Conservation (phyloP, 176 grass and related monocot species). For the Avena insularis region DNA sequence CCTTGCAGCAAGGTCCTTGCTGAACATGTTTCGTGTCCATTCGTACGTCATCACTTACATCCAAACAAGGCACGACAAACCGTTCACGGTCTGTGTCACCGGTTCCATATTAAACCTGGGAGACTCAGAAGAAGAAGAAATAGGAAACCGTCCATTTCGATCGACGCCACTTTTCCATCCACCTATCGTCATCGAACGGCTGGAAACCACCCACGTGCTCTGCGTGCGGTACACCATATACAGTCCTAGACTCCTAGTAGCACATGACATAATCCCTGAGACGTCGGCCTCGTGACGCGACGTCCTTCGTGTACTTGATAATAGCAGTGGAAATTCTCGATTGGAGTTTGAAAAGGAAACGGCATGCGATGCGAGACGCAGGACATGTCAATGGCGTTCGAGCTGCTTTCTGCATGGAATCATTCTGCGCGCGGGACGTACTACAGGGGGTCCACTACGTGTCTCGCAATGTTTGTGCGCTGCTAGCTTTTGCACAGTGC, state of each 20-base stretch:
- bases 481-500: slow-evolving; percentile 16
- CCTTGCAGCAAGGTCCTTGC: background rate
- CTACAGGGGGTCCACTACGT: background rate
- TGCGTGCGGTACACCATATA: background rate
- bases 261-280: background rate
- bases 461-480: background rate
- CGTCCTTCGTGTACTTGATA: background rate
- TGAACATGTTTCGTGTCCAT: slow-evolving; percentile 10
- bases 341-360: slow-evolving; percentile 33
- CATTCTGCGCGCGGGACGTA: background rate
- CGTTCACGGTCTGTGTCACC: background rate
- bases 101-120: background rate
- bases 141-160: background rate
- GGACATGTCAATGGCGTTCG: slow-evolving; percentile 35
- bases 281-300: slow-evolving; percentile 36
- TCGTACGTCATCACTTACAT: background rate
- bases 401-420: slow-evolving; percentile 48
- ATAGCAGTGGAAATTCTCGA: slow-evolving; percentile 47
- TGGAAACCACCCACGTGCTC: background rate
- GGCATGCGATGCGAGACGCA: background rate
- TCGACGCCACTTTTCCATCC: background rate
- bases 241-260: background rate
- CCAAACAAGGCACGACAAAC: slow-evolving; percentile 39
- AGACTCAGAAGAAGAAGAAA: background rate
- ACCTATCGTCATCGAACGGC: background rate